phyloP scores from a whole-genome alignment of 1,284 basidiomycete genomes.

The Thecaphora frezii region DNA sequence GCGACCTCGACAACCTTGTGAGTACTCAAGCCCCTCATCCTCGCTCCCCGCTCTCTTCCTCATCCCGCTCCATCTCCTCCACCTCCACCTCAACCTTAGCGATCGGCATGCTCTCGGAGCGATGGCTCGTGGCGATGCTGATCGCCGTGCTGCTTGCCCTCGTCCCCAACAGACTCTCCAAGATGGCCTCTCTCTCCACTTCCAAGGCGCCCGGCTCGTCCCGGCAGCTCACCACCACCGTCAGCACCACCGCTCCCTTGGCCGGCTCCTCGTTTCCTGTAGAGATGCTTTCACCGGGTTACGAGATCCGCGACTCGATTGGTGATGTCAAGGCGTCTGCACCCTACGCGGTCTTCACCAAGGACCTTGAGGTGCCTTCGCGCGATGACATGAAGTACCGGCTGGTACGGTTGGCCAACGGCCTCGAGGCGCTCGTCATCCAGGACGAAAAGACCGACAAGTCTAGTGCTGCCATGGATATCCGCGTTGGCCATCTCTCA shows the following conservation, averaged over 20 bases:
- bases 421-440: slow-evolving; percentile 80
- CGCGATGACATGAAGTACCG: slow-evolving; percentile 59
- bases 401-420: slow-evolving; percentile 81
- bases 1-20: not conserved
- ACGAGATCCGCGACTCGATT: slow-evolving; percentile 31
- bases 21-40: slow-evolving; percentile 9
- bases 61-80: not conserved
- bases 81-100: too few species aligned
- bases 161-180: slow-evolving; percentile 2
- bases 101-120: too few species aligned
- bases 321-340: slow-evolving; percentile 28
- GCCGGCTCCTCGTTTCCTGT: slow-evolving; percentile 21
- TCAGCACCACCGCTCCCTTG: slow-evolving; percentile 1
- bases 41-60: slow-evolving; percentile 1
- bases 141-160: not conserved
- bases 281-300: slow-evolving; percentile 31
- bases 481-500: slow-evolving; percentile 88
- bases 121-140: not conserved
- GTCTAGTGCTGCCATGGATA: slow-evolving; percentile 90
- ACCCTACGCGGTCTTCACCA: slow-evolving; percentile 48
- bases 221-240: slow-evolving; percentile 25
- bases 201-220: slow-evolving; percentile 22
- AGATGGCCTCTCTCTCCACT: too few species aligned
- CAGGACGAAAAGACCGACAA: slow-evolving; percentile 89
- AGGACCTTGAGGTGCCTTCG: slow-evolving; percentile 32